Evolutionary conservation across 2,329 filamentous ascomycete species (phyloP).

Genomic region (Thermoascus crustaceus): DNA sequence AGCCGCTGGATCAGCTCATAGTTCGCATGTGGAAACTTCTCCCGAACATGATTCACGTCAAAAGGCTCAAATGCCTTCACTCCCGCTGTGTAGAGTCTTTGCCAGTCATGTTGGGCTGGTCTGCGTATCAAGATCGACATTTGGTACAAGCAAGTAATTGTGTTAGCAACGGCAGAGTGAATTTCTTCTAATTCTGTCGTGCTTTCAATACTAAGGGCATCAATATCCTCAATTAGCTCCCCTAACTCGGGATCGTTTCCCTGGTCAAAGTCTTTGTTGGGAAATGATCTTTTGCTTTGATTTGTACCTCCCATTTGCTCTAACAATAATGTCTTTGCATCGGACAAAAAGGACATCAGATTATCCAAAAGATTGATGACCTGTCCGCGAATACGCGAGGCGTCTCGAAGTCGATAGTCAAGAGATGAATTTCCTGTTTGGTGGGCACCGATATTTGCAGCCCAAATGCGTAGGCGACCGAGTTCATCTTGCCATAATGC

Average conservation of each 20-base stretch:
- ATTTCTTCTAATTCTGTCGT: slow-evolving; percentile 12
- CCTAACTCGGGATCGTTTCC: too few relatives aligned
- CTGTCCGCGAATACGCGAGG: slow-evolving; percentile 14
- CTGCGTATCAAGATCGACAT: slow-evolving; percentile 32
- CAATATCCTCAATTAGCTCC: slow-evolving; percentile 8
- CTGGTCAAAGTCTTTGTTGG: too few relatives aligned
- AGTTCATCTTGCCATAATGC: slow-evolving; percentile 13
- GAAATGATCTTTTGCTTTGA: slow-evolving; percentile 6
- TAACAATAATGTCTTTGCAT: background rate
- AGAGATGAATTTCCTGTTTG: slow-evolving; percentile 19
- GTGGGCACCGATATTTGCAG: slow-evolving; percentile 25
- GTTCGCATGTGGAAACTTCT: slow-evolving; percentile 21
- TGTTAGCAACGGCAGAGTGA: slow-evolving; percentile 12
- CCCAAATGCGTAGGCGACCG: slow-evolving; percentile 19
- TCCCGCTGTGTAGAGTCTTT: slow-evolving; percentile 3
- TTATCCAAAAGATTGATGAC: slow-evolving; percentile 11
- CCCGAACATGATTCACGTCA: slow-evolving; percentile 15
- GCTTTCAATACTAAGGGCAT: background rate
- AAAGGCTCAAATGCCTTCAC: slow-evolving; percentile 5
- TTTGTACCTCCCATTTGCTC: background rate
- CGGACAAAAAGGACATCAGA: slow-evolving; percentile 1
- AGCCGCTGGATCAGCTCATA: slow-evolving; percentile 17
- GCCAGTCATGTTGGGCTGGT: slow-evolving; percentile 29
- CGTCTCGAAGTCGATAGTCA: slow-evolving; percentile 23
- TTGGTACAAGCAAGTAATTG: slow-evolving; percentile 26